Evolutionary conservation across 495 filamentous ascomycete species (phyloP), one percentile per base, ranked within the genome.

Genomic region (Extremus antarcticus): DNA sequence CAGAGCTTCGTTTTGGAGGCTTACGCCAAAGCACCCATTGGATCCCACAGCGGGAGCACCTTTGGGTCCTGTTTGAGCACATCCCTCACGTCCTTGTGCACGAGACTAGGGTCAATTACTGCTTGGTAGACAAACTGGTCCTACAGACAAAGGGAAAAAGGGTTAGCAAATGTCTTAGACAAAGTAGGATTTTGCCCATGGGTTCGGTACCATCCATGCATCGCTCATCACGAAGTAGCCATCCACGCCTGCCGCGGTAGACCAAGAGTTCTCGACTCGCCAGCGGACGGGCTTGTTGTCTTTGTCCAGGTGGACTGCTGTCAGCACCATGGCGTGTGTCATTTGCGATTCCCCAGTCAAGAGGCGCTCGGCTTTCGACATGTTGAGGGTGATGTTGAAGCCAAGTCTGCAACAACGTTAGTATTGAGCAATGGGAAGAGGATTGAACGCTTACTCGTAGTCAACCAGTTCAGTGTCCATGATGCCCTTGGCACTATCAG

Each of bases 291-390:
- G 72, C 63, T 78, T 74, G 0, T 78, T 81, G 35, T 80, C 73
- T n/a, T 67, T 69, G 51, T 82, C 76, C 9, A 94, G 57, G 66
- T 94, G 87, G 46, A 94, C 88, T 0, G 77, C 89, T 2, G 86
- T 94, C 45, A 95, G 69, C 1, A 92, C 86, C 88, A 95, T 95
- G 0, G 88, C 88, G 63, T 92, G 88, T 8, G 87, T 94, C 88
- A 94, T 91, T 4, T 74, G 71, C 20, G 76, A 80, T 70, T 92
- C 88, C 3, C 84, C 81, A 0, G 81, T 83, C 56, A 76, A 68
- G 15, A 94, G 70, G 0, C 87, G 67, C 48, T 86, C 76, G 1
- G 83, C 82, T 72, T 94, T 95, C 62, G 73, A 77, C 75, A 90
- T 73, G 0, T 79, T 79, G 22, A 92, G 71, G 10, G 67, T 69